Evolutionary conservation across 306 rosid genomes (phyloP), one percentile per base, ranked within the genome.

Genomic region (Clitoria ternatea): DNA sequence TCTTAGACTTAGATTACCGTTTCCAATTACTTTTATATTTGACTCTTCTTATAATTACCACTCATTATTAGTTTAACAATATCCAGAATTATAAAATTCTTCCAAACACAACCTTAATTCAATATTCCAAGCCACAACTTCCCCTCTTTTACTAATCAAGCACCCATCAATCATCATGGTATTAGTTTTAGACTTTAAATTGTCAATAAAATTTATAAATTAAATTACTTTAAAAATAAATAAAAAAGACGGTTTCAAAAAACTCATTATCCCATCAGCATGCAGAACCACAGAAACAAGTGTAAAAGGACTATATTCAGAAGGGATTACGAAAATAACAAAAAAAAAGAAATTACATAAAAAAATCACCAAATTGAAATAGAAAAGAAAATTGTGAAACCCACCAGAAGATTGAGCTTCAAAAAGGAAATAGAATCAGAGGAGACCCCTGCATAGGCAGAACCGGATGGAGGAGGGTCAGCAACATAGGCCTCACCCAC

Each of bases 361-460:
- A n/a, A n/a, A n/a, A n/a, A n/a, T n/a, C n/a, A n/a, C n/a, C n/a
- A 53, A 50, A 27, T 45, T 15, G 7, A 35, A 29, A 55, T 56
- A 18, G 20, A 19, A 48, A 35, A 40, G 24, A 75, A 55, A 40
- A 23, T 1, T 23, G 4, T 1, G 30, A 33, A 9, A 40, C 80
- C 32, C 19, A 90, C 98, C 90, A 94, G 66, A 30, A 94, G 82
- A 79, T 87, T 90, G 70, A 94, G 70, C 92, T 90, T 90, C 64
- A 88, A 76, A 35, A 81, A 32, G 8, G 94, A 71, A 42, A 84
- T 8, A 6, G 75, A 76, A 55, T 82, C 86, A 65, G 77, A 60
- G 1, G 80, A 27, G 19, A 32, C 27, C 20, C 40, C 50, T 2
- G 32, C 27, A 17, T 29, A 59, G 7, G 8, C 75, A 14, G 73